Base-by-base conservation (phyloP, 2,329 filamentous ascomycete species). In the Lomentospora prolificans region DNA sequence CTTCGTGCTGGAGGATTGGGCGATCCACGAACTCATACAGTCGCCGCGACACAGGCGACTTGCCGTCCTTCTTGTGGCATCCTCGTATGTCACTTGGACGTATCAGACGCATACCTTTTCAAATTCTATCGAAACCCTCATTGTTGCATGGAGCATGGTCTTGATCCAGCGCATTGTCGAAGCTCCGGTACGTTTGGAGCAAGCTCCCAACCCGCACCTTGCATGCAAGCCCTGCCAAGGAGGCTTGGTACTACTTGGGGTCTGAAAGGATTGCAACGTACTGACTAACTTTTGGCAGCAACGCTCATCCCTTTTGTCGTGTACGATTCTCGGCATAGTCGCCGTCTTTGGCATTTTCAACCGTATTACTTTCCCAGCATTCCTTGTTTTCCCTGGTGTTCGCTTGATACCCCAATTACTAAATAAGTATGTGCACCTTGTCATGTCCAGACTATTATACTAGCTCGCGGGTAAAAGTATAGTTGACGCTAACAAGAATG, bases 21-120 rank as follows among this genome's bases (percentile, higher is more conserved):
- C 94, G 9, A 81, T 99, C 57, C 85, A 96, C 74, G 94, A 99
- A 70, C 78, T 97, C 60, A 85, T 96, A 56, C 83, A 85, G 59
- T 87, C 86, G 39, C 84, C 84, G 60, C 84, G 85, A 58, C 77
- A 82, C 64, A 85, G 90, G 60, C 82, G 82, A 62, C 75, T 86
- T 56, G 89, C 90, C 8, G 81, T 95, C 48, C 76, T 95, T 50
- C 78, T 99, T 57, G 87, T 96, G 58, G 90, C 92, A 50, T 97
- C 92, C 27, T 96, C 90, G 25, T 99, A 97, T 72, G 92, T 96
- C 63, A 99, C 94, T 51, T 99, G 94, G 92, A 96, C 92, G 48
- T 96, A 92, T 72, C 94, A 99, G 72, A 94, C 90, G 17, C 94
- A 99, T 71, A 97, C 94, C 10, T 97, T 99, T 70, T 97, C 92